Percentiles rank a stretch among this genome's conserved stretches.
Conservation (phyloP, 73 alveolate genomes). For the Paramecium tetraurelia region DNA sequence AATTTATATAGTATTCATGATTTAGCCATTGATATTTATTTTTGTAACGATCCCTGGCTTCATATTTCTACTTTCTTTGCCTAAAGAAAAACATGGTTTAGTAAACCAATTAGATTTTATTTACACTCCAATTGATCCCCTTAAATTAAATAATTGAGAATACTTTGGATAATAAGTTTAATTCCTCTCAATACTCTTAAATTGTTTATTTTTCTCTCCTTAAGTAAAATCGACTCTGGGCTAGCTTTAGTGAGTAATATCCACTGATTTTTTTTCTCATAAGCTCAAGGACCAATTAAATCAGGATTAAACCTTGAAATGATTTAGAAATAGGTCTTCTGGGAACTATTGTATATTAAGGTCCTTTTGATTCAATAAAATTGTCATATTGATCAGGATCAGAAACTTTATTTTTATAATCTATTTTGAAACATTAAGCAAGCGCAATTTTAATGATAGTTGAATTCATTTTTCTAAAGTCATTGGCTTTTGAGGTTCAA, state of each 20-base stretch:
- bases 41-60: not conserved
- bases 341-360: not conserved
- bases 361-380: not conserved
- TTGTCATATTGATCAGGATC: not conserved
- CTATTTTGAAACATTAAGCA: not conserved
- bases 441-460: too few relatives aligned
- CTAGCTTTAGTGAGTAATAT: not conserved
- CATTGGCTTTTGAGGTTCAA: too few relatives aligned
- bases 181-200: not conserved
- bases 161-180: not conserved
- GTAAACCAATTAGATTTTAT: not conserved
- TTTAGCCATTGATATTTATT: not conserved
- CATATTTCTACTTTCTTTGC: not conserved
- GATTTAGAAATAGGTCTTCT: not conserved
- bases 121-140: not conserved
- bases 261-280: not conserved
- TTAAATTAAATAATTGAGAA: not conserved
- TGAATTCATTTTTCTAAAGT: too few relatives aligned
- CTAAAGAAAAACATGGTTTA: not conserved
- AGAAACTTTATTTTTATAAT: not conserved
- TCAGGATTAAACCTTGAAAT: not conserved
- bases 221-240: not conserved
- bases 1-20: not conserved
- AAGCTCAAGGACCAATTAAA: not conserved
- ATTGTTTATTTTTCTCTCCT: not conserved